These are phyloP conservation scores for Pleomassaria siparia DNA, from an alignment of 2,329 filamentous ascomycete species.

Conservation along the genomic window DNA sequence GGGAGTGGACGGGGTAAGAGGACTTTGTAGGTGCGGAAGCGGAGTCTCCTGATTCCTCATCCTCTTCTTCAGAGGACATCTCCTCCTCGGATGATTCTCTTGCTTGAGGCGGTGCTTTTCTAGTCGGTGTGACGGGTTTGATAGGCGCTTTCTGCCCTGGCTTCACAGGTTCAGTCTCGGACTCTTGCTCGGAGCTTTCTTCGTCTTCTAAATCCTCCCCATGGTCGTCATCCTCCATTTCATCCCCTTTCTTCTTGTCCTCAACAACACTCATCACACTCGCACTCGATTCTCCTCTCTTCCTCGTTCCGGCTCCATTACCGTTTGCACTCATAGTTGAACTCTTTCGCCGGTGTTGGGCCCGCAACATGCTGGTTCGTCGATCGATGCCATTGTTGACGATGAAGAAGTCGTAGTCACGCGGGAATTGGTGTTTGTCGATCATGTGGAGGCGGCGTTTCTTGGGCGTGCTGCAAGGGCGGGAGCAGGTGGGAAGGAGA, in stretches of 20 bases:
- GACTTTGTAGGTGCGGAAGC: background rate
- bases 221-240: constrained; percentile 5
- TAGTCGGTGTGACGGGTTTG: background rate
- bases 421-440: constrained; percentile 91
- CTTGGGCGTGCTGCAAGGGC: constrained; percentile 77
- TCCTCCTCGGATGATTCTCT: constrained; percentile 5
- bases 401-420: constrained; percentile 56
- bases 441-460: constrained; percentile 88
- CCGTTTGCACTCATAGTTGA: constrained; percentile 15
- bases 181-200: background rate
- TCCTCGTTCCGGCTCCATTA: background rate
- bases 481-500: constrained; percentile 85
- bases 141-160: background rate
- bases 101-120: background rate
- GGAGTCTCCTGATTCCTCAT: constrained; percentile 3
- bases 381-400: constrained; percentile 89
- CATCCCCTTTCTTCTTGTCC: constrained; percentile 22
- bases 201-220: background rate
- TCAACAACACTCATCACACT: constrained; percentile 9
- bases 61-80: constrained; percentile 5
- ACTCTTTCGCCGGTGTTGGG: constrained; percentile 36
- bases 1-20: background rate
- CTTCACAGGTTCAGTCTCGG: background rate
- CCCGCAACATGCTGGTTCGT: constrained; percentile 71
- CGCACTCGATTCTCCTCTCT: constrained; percentile 4